phyloP scores from a whole-genome alignment of 2,329 filamentous ascomycete species.

The Epichloe aotearoae region DNA sequence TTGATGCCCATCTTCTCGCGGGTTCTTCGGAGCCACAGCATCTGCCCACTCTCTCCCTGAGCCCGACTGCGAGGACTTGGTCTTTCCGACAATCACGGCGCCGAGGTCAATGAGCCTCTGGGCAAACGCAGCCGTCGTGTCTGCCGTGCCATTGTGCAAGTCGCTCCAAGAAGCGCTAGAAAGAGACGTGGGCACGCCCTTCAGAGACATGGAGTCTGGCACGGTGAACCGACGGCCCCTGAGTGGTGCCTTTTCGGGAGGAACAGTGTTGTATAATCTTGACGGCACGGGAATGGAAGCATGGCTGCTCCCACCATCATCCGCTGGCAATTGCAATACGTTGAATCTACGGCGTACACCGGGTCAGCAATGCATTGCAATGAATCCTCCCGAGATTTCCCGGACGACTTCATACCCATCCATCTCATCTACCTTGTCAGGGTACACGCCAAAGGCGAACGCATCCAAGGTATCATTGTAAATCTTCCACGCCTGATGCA shows the following conservation, averaged over 20 bases:
- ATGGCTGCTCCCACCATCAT: background rate
- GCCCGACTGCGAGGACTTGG: slow-evolving; percentile 35
- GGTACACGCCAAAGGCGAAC: slow-evolving; percentile 24
- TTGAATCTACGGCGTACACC: background rate
- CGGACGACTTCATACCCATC: background rate
- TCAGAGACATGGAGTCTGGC: slow-evolving; percentile 20
- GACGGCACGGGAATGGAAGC: slow-evolving; percentile 25
- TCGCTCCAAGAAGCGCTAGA: slow-evolving; percentile 46
- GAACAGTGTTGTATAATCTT: slow-evolving; percentile 19
- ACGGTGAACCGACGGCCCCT: slow-evolving; percentile 24
- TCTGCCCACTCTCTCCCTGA: slow-evolving; percentile 30
- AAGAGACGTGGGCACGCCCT: slow-evolving; percentile 40
- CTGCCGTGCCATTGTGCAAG: slow-evolving; percentile 31
- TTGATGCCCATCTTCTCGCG: slow-evolving; percentile 34
- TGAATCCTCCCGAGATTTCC: background rate
- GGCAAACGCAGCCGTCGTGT: slow-evolving; percentile 34
- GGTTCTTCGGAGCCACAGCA: slow-evolving; percentile 27
- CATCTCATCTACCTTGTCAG: slow-evolving; percentile 13
- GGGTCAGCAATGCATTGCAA: background rate
- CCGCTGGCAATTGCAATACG: background rate
- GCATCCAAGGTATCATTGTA: slow-evolving; percentile 25
- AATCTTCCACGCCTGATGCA: slow-evolving; percentile 28
- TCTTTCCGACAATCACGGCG: slow-evolving; percentile 41
- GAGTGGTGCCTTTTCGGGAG: slow-evolving; percentile 19
- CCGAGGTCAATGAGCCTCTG: slow-evolving; percentile 46